Evolutionary conservation across 2,329 filamentous ascomycete genomes (phyloP).

Genomic region (Fusarium mangiferae): DNA sequence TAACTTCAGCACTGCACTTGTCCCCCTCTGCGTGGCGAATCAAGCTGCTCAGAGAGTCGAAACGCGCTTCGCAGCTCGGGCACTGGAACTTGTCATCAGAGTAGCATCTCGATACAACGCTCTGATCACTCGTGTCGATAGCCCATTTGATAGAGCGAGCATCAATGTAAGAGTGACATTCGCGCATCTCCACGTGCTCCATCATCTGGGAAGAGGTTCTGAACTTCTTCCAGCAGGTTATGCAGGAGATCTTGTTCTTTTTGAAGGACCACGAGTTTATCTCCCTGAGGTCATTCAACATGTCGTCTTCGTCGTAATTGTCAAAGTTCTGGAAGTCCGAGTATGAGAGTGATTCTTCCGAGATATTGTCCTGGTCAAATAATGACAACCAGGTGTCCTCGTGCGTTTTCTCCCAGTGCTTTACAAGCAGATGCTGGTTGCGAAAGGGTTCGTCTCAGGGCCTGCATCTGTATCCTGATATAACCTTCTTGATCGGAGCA

Average conservation of each 20-base stretch:
- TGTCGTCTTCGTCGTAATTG: not conserved
- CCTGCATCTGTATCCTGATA: too few species aligned
- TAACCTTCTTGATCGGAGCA: too few species aligned
- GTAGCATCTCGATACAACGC: not conserved
- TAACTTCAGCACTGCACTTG: not conserved
- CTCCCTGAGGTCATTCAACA: not conserved
- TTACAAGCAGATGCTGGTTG: too few species aligned
- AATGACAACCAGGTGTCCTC: not conserved
- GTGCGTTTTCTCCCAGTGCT: too few species aligned
- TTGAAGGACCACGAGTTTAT: not conserved
- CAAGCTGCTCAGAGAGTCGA: not conserved
- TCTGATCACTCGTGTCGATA: not conserved
- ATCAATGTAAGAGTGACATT: not conserved
- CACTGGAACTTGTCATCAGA: not conserved
- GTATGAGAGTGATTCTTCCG: not conserved
- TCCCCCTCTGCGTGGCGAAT: not conserved
- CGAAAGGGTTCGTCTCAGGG: too few species aligned
- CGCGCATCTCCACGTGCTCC: not conserved
- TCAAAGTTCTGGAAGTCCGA: not conserved
- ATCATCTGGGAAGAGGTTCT: not conserved
- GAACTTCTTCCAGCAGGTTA: not conserved
- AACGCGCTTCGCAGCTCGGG: not conserved
- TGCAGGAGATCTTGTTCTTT: not conserved
- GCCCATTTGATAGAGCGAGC: not conserved
- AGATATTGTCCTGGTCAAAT: not conserved